phyloP scores from a whole-genome alignment of 129 eudicot genomes.

The Flaveria ramosissima region DNA sequence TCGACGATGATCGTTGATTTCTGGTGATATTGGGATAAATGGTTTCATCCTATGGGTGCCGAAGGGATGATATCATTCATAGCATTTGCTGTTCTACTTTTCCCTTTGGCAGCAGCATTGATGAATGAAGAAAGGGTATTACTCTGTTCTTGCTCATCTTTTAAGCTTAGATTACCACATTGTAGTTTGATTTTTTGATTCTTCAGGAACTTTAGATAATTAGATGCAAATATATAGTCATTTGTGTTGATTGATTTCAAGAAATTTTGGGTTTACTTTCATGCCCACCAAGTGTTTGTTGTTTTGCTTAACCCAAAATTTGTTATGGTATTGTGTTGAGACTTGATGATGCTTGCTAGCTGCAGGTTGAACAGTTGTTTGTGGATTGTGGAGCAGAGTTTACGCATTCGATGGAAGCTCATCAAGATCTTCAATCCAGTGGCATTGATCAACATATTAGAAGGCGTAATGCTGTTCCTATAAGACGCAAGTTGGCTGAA shows the following conservation, averaged over 20 bases:
- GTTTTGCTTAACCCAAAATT: constrained; percentile 19
- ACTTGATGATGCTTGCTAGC: constrained; percentile 19
- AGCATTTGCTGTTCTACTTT: constrained; percentile 48
- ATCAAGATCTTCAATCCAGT: constrained; percentile 39
- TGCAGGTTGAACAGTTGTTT: constrained; percentile 63
- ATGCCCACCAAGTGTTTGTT: constrained; percentile 21
- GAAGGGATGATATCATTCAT: constrained; percentile 43
- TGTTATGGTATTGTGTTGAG: not conserved
- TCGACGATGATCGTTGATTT: constrained; percentile 8
- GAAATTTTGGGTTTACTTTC: constrained; percentile 2
- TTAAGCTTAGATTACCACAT: constrained; percentile 9
- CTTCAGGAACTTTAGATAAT: not conserved
- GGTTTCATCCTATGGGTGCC: constrained; percentile 33
- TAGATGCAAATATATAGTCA: not conserved
- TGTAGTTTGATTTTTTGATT: not conserved
- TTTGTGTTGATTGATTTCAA: not conserved
- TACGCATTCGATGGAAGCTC: constrained; percentile 43
- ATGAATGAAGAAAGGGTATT: constrained; percentile 59
- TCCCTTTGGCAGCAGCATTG: constrained; percentile 43
- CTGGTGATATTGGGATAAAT: constrained; percentile 13
- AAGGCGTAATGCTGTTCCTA: constrained; percentile 35
- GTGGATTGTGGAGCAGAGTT: constrained; percentile 49
- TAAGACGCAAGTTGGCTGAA: constrained; percentile 52
- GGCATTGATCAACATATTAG: constrained; percentile 23
- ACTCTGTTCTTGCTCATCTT: constrained; percentile 23